phyloP scores from a whole-genome alignment of 257 asterid species.

The Capsicum chinense region DNA sequence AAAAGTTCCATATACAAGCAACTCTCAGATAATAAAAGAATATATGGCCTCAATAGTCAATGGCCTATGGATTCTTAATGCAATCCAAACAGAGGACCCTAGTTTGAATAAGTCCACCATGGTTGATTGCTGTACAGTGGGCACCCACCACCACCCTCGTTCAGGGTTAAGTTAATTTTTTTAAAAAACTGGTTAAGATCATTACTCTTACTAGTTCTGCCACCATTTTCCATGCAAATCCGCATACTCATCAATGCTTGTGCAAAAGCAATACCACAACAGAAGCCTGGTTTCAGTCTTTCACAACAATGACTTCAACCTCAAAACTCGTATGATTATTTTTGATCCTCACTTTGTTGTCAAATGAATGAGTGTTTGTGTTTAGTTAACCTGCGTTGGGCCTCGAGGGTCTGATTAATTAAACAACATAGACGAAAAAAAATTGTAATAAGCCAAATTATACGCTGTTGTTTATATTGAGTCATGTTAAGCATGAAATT shows the following conservation, averaged over 20 bases:
- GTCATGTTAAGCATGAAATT: slow-evolving; percentile 15
- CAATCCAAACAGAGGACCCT: slow-evolving; percentile 1
- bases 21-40: not conserved
- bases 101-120: slow-evolving; percentile 19
- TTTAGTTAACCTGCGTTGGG: not conserved
- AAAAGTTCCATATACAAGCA: slow-evolving; percentile 11
- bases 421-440: not conserved
- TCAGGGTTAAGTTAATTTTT: not conserved
- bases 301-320: slow-evolving; percentile 27
- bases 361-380: not conserved
- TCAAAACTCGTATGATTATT: slow-evolving; percentile 15
- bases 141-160: slow-evolving; percentile 21
- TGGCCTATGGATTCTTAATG: not conserved
- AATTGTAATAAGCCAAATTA: not conserved
- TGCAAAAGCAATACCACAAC: slow-evolving; percentile 20
- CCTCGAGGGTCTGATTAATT: not conserved
- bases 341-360: not conserved
- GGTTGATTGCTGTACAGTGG: not conserved
- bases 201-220: not conserved
- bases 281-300: not conserved
- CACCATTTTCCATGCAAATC: not conserved
- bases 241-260: not conserved
- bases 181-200: not conserved
- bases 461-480: not conserved
- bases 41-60: not conserved